Conservation (phyloP, 2,329 filamentous ascomycete genomes). For the Aaosphaeria arxii region DNA sequence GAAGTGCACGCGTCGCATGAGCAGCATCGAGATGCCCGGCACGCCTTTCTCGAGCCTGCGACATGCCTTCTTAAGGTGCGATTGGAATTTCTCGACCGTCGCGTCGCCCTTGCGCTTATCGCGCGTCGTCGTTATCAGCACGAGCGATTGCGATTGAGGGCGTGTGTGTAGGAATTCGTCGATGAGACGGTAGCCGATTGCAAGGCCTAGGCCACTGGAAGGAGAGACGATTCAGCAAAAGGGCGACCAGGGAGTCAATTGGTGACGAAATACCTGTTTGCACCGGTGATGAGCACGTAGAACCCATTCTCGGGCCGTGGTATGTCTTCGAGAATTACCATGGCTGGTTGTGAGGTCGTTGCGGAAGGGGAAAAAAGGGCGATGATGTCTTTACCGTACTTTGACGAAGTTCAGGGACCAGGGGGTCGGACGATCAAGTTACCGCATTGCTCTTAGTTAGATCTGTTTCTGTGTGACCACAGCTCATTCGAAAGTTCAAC, state of each 20-base stretch:
- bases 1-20: conserved; percentile 48
- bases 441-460: no score
- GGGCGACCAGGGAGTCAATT: background rate
- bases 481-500: no score
- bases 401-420: no score
- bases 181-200: conserved; percentile 78
- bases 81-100: conserved; percentile 63
- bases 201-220: conserved; percentile 78
- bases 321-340: conserved; percentile 17
- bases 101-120: conserved; percentile 69
- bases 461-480: no score
- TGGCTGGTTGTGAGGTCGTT: background rate
- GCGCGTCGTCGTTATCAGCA: conserved; percentile 82
- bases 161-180: conserved; percentile 79
- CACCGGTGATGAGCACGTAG: conserved; percentile 74
- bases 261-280: conserved; percentile 69
- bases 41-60: conserved; percentile 33
- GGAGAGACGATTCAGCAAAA: background rate
- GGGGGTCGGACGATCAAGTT: no score
- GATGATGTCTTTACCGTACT: no score
- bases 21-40: conserved; percentile 38
- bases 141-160: conserved; percentile 65
- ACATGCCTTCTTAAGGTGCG: conserved; percentile 55
- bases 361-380: no score
- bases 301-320: conserved; percentile 34